Evolutionary conservation across 2,329 filamentous ascomycete genomes (phyloP).

Genomic region (Alternaria atra): DNA sequence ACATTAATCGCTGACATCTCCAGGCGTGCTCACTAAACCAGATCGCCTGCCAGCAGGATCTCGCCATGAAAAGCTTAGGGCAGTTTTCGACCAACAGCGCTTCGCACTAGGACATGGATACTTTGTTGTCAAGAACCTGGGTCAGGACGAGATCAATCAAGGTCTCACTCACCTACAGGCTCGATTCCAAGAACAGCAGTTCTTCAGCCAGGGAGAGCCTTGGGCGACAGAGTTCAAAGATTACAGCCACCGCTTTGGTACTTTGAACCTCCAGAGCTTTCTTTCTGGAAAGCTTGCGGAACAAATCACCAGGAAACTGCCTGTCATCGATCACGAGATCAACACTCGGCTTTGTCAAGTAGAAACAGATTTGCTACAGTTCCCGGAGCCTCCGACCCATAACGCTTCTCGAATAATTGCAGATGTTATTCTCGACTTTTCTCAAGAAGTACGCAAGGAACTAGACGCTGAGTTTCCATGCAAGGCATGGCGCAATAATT

Average conservation of each 20-base stretch:
- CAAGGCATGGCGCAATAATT: slow-evolving; percentile 55
- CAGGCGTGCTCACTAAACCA: slow-evolving; percentile 86
- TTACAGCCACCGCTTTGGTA: slow-evolving; percentile 62
- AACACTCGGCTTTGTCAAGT: slow-evolving; percentile 61
- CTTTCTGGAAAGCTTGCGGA: slow-evolving; percentile 60
- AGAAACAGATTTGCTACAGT: slow-evolving; percentile 57
- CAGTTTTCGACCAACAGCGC: slow-evolving; percentile 68
- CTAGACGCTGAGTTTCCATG: slow-evolving; percentile 60
- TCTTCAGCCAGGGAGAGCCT: slow-evolving; percentile 57
- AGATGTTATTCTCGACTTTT: slow-evolving; percentile 67
- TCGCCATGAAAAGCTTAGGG: slow-evolving; percentile 63
- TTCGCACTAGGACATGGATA: slow-evolving; percentile 78
- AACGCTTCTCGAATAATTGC: slow-evolving; percentile 74
- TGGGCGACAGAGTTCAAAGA: slow-evolving; percentile 57
- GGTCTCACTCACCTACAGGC: slow-evolving; percentile 58
- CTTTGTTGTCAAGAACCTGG: slow-evolving; percentile 75
- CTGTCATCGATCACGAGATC: slow-evolving; percentile 57
- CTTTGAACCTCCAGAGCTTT: slow-evolving; percentile 57
- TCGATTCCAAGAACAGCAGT: slow-evolving; percentile 58
- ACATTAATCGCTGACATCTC: slow-evolving; percentile 16
- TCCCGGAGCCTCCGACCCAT: slow-evolving; percentile 71
- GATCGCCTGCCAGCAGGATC: slow-evolving; percentile 70
- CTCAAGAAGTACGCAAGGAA: slow-evolving; percentile 61
- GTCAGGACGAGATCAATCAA: slow-evolving; percentile 59
- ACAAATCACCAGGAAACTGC: slow-evolving; percentile 53